Evolutionary conservation across 2,329 filamentous ascomycete species (phyloP), one percentile per base, ranked within the genome.

Genomic region (Exophiala sp.): DNA sequence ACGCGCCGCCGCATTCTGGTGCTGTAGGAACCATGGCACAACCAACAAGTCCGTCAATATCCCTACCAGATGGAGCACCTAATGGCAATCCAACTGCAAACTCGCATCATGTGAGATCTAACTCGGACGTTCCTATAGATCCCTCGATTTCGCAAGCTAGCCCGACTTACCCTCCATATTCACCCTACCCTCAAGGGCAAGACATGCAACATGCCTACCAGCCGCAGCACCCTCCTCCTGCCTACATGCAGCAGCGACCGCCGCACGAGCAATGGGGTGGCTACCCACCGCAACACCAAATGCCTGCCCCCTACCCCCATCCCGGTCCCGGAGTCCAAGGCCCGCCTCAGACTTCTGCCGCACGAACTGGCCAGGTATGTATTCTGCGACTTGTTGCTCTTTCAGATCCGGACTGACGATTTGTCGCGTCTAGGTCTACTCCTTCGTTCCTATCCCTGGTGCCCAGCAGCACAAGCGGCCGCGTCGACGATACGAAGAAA

Each of bases 71-170:
- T 89, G 88, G 79, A 72, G 78, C 79, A 69, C 79, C 81, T 78
- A 86, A 76, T 78, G 75, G 80, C 82, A 84, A 88, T 86, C 86
- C 83, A 78, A 79, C 82, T 73, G 66, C 70, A 67, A 72, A 67
- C 65, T 68, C 71, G 65, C 56, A 60, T 53, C 80, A 84, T 81
- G 82, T 86, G 77, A 91, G 90, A 76, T 95, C 91, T 96, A 89
- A 96, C 90, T 83, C 82, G 83, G 87, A 90, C 85, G 85, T 95
- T 80, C 90, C 90, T 87, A 91, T 95, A 96, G 92, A 96, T 95
- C 91, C 91, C 69, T 95, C 91, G 73, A 96, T 96, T 72, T 88
- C 91, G 74, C 86, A 89, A 67, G 88, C 90, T 69, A 96, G 90
- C 80, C 91, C 92, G 57, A 91, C 89, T 66, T 96, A 95, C 72